Evolutionary conservation across 441 rosid species (phyloP).

Genomic region (Populus tomentosa): DNA sequence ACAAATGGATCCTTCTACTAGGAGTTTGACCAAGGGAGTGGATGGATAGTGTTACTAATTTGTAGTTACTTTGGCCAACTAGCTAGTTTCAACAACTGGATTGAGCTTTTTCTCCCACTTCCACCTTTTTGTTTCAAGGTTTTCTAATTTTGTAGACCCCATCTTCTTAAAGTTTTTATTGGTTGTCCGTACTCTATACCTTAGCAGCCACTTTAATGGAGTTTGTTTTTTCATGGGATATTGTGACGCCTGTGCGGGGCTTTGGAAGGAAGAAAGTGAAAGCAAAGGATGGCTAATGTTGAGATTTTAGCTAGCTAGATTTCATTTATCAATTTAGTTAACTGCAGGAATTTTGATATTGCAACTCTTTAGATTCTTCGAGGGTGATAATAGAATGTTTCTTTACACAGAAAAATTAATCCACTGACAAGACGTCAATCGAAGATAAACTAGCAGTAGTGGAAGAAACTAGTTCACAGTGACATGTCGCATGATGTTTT

Average conservation of each 20-base stretch:
- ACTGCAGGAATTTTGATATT: too few species aligned
- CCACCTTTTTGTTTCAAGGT: not conserved
- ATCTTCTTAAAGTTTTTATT: too few species aligned
- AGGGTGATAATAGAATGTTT: not conserved
- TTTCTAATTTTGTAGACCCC: too few species aligned
- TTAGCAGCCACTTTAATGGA: not conserved
- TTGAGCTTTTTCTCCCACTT: not conserved
- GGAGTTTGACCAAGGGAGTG: not conserved
- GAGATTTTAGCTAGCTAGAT: not conserved
- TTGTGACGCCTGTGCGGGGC: not conserved
- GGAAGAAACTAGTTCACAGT: not conserved
- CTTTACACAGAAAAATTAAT: not conserved
- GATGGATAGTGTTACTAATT: not conserved
- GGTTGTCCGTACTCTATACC: not conserved
- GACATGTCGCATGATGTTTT: not conserved
- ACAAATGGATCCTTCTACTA: not conserved
- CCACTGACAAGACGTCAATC: not conserved
- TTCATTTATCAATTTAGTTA: not conserved
- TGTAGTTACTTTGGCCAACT: not conserved
- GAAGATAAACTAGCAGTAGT: not conserved
- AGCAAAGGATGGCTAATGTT: not conserved
- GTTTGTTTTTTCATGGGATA: not conserved
- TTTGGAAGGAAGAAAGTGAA: too few species aligned
- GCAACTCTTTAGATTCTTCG: too few species aligned
- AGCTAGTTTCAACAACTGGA: not conserved